Evolutionary conservation across 2,329 filamentous ascomycete genomes (phyloP), one percentile per base, ranked within the genome.

Genomic region (Ceratocystis cacaofunesta): DNA sequence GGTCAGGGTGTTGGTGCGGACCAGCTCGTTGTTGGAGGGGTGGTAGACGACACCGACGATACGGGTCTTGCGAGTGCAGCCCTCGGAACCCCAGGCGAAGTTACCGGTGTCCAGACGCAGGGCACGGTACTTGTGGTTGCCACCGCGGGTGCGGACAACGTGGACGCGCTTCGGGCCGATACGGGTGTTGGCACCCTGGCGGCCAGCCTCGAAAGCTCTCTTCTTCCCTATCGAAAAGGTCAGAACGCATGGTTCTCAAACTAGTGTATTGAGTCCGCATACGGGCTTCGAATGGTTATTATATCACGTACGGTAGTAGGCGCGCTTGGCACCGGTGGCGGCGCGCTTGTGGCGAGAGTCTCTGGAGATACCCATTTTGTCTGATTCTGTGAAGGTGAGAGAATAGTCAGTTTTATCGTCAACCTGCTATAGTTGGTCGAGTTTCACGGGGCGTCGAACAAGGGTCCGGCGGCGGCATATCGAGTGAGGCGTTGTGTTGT

Each of bases 291-390:
- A 82, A 81, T 72, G 71, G 63, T 63, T 65, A 66, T 68, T 78
- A 80, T 80, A 75, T 70, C 77, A 87, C 85, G 82, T 82, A 87
- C 89, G 86, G 86, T 92, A 94, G 82, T 87, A 88, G 82, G 89
- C 84, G 79, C 89, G 87, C 89, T 99, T 99, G 77, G 95, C 94
- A 85, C 94, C 95, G 79, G 95, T 89, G 80, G 92, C 92, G 81
- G 91, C 92, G 83, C 94, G 92, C 89, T 99, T 99, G 88, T 99
- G 94, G 84, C 94, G 91, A 80, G 91, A 96, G 84, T 97, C 92
- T 84, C 94, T 90, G 82, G 92, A 96, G 84, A 99, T 97, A 99
- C 94, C 89, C 89, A 92, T 92, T 83, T 87, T 89, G 88, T 86
- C 86, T 81, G 82, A 83, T 82, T 83, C 83, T 87, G 78, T 71